phyloP scores from a whole-genome alignment of 1,284 basidiomycete genomes.

The Pulchroboletus neoregius region DNA sequence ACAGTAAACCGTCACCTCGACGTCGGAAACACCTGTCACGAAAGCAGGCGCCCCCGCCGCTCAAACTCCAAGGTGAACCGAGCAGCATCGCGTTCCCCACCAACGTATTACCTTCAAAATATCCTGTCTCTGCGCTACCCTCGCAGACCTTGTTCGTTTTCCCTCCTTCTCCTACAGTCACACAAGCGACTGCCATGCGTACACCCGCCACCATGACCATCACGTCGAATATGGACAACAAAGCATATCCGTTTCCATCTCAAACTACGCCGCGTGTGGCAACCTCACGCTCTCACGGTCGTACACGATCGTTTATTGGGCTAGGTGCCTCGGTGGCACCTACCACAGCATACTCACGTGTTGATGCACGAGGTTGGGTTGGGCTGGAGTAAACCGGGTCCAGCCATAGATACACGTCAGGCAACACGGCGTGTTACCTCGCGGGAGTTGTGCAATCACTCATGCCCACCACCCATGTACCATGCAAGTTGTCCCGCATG shows the following conservation, averaged over 20 bases:
- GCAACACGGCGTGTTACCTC: slow-evolving; percentile 10
- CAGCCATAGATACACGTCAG: slow-evolving; percentile 5
- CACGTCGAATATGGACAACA: slow-evolving; percentile 50
- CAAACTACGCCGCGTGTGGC: slow-evolving; percentile 69
- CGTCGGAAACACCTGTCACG: slow-evolving; percentile 41
- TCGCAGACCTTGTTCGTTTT: slow-evolving; percentile 81
- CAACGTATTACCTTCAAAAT: slow-evolving; percentile 14
- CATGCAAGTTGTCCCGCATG: slow-evolving; percentile 18
- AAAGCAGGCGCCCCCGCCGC: slow-evolving; percentile 51
- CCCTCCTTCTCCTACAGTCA: slow-evolving; percentile 66
- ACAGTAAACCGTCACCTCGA: slow-evolving; percentile 20
- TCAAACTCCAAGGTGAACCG: slow-evolving; percentile 39
- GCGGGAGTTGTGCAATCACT: slow-evolving; percentile 10
- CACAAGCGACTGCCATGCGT: slow-evolving; percentile 41
- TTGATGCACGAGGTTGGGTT: slow-evolving; percentile 74
- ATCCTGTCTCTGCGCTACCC: slow-evolving; percentile 36
- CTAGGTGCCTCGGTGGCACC: slow-evolving; percentile 63
- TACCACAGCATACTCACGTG: slow-evolving; percentile 77
- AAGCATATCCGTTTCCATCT: slow-evolving; percentile 54
- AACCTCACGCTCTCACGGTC: slow-evolving; percentile 60
- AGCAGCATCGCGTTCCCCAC: slow-evolving; percentile 29
- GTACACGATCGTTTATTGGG: slow-evolving; percentile 68
- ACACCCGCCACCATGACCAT: slow-evolving; percentile 74
- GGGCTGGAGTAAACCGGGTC: slow-evolving; percentile 41
- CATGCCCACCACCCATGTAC: slow-evolving; percentile 7